phyloP scores from a whole-genome alignment of 768 basidiomycete genomes.

The Nidularia sp. region DNA sequence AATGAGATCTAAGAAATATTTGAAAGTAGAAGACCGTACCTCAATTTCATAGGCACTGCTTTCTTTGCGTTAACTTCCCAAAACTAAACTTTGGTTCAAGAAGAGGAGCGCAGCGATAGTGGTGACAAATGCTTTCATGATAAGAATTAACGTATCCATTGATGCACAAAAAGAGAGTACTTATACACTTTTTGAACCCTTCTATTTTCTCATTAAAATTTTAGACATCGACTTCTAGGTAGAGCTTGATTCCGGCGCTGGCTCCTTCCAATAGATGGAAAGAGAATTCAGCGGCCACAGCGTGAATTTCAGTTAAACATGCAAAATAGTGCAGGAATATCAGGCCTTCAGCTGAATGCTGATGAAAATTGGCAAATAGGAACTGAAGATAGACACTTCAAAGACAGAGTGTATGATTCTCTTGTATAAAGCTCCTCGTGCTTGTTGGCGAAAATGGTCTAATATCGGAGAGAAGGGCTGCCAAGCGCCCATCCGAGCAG shows the following conservation, averaged over 20 bases:
- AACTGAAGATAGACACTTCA: no score
- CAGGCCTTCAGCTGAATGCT: no score
- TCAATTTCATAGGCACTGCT: background rate
- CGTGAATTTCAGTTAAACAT: no score
- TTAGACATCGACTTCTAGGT: background rate
- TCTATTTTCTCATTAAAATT: background rate
- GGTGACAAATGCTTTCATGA: background rate
- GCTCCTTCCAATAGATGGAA: background rate
- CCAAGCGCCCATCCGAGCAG: no score
- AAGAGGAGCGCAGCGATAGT: background rate
- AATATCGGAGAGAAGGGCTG: no score
- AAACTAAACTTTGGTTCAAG: background rate
- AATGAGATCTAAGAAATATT: background rate
- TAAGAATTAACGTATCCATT: background rate
- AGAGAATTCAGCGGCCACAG: background rate
- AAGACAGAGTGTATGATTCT: no score
- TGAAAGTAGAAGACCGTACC: background rate
- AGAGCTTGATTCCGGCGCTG: background rate
- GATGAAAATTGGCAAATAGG: no score
- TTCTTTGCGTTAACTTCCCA: background rate
- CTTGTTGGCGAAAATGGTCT: no score
- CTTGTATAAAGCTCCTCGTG: no score
- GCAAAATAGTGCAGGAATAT: no score
- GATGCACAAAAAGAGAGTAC: background rate
- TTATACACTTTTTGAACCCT: background rate